A percentile compares a stretch with the other conserved stretches of the same genome.
phyloP scores from a whole-genome alignment of 345 rosid genomes.

The Aurinia saxatilis region DNA sequence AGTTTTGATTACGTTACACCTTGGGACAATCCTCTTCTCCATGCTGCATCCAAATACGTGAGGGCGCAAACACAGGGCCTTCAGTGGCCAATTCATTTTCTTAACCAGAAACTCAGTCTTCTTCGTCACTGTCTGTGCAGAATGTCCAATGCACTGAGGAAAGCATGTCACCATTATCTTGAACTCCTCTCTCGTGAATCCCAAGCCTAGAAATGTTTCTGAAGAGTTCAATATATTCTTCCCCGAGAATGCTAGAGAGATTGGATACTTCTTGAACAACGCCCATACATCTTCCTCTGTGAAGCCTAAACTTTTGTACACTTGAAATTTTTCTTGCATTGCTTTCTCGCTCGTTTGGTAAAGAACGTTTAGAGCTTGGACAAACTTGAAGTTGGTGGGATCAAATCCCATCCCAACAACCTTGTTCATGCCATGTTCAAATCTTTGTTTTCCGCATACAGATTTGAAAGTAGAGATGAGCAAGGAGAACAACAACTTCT shows the following conservation, averaged over 20 bases:
- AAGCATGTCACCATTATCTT: not conserved
- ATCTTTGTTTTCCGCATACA: not conserved
- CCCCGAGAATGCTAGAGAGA: not conserved
- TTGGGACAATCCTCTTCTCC: slow-evolving; percentile 26
- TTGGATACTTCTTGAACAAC: slow-evolving; percentile 21
- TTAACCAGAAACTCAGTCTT: slow-evolving; percentile 23
- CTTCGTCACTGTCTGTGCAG: not conserved
- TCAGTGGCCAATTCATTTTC: slow-evolving; percentile 21
- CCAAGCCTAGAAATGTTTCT: slow-evolving; percentile 20
- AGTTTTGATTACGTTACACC: slow-evolving; percentile 15
- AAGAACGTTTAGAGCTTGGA: not conserved
- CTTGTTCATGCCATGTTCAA: not conserved
- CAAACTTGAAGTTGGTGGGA: slow-evolving; percentile 1
- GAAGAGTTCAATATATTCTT: slow-evolving; percentile 2
- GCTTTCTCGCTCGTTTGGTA: not conserved
- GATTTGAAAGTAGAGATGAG: not conserved
- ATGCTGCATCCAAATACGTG: slow-evolving; percentile 1
- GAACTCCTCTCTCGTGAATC: slow-evolving; percentile 16
- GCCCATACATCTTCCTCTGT: slow-evolving; percentile 11
- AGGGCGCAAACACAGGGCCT: not conserved
- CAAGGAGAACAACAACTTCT: not conserved
- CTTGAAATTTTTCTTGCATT: not conserved
- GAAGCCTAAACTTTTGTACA: slow-evolving; percentile 18
- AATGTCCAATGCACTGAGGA: not conserved
- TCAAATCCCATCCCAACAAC: slow-evolving; percentile 3